A percentile compares a stretch with the other conserved stretches of the same genome.
phyloP scores from a whole-genome alignment of 306 rosid species.

The Castanopsis chinensis region DNA sequence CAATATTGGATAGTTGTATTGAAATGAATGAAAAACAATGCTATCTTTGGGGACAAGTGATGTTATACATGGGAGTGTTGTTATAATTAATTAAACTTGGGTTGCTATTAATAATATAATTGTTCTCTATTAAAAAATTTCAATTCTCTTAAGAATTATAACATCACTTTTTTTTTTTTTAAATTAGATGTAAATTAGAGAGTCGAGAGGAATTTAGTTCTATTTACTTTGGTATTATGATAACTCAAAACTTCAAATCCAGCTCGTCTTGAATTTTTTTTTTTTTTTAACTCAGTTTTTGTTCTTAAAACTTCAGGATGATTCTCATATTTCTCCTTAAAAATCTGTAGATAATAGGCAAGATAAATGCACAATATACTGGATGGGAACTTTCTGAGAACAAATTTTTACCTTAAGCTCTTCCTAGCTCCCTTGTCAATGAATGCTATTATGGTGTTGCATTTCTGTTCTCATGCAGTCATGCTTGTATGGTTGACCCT shows the following conservation, averaged over 20 bases:
- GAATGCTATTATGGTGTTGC: slow-evolving; percentile 65
- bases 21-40: too few relatives aligned
- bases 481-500: slow-evolving; percentile 86
- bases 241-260: slow-evolving; percentile 12
- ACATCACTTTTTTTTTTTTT: rapidly evolving
- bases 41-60: too few relatives aligned
- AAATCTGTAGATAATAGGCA: slow-evolving; percentile 48
- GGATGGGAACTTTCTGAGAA: slow-evolving; percentile 9
- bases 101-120: too few relatives aligned
- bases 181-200: too few relatives aligned
- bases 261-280: slow-evolving; percentile 63
- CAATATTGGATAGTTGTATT: too few relatives aligned
- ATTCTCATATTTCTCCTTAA: slow-evolving; percentile 78
- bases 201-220: too few relatives aligned
- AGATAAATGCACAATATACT: slow-evolving; percentile 26
- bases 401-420: slow-evolving; percentile 67
- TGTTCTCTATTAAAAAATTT: too few relatives aligned
- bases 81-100: too few relatives aligned
- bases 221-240: too few relatives aligned
- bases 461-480: too few relatives aligned
- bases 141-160: too few relatives aligned
- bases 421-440: slow-evolving; percentile 90
- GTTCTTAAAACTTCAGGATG: slow-evolving; percentile 86
- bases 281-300: slow-evolving; percentile 60
- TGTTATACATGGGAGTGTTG: too few relatives aligned